Evolutionary conservation across 2,329 filamentous ascomycete species (phyloP).

Genomic region (Chaetoscypha palmicola): DNA sequence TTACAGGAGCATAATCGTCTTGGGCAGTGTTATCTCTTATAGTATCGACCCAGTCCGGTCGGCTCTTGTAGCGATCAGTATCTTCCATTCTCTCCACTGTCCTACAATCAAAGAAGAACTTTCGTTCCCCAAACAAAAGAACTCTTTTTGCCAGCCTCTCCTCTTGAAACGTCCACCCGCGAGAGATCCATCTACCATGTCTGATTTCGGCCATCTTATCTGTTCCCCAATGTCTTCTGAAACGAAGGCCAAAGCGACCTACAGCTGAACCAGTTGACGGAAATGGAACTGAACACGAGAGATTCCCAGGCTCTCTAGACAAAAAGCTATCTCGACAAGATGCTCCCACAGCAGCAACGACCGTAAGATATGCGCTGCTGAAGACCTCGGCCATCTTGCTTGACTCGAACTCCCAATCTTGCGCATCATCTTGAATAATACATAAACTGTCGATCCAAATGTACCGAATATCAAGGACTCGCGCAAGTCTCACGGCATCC

Average conservation of each 20-base stretch:
- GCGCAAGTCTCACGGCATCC: slow-evolving; percentile 9
- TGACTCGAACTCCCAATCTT: slow-evolving; percentile 27
- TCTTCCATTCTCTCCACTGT: slow-evolving; percentile 7
- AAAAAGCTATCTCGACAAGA: slow-evolving; percentile 14
- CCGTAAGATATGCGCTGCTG: slow-evolving; percentile 15
- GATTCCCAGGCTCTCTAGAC: neutral
- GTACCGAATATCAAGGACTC: slow-evolving; percentile 25
- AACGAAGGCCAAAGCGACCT: slow-evolving; percentile 8
- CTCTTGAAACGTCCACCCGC: slow-evolving; percentile 20
- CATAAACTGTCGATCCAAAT: slow-evolving; percentile 33
- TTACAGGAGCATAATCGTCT: neutral
- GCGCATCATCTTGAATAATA: slow-evolving; percentile 28
- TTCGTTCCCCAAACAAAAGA: slow-evolving; percentile 15
- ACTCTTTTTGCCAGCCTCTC: slow-evolving; percentile 13
- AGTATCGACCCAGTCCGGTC: slow-evolving; percentile 9
- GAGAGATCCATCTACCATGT: slow-evolving; percentile 8
- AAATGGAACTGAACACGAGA: slow-evolving; percentile 1
- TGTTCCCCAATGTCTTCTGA: slow-evolving; percentile 6
- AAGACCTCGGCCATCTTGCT: slow-evolving; percentile 25
- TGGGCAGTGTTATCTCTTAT: neutral
- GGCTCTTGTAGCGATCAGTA: slow-evolving; percentile 3
- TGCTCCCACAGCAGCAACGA: slow-evolving; percentile 11
- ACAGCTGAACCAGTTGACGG: neutral
- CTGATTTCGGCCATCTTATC: slow-evolving; percentile 16
- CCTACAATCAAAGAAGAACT: slow-evolving; percentile 17